A percentile compares a stretch with the other conserved stretches of the same genome.
phyloP scores from a whole-genome alignment of 495 filamentous ascomycete genomes.

The Trichoderma asperelloides region DNA sequence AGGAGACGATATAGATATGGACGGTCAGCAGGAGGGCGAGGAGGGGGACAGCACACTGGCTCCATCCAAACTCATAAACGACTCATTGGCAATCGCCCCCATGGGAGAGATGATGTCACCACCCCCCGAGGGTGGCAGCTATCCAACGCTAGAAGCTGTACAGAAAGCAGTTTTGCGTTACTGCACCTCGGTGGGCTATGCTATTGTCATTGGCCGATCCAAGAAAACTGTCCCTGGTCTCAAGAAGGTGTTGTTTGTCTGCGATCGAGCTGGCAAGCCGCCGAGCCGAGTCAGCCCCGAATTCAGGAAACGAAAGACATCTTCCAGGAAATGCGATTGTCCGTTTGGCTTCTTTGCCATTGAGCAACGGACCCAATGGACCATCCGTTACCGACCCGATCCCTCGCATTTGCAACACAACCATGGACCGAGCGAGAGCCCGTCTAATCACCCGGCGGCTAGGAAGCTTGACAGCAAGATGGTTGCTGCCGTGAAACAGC shows the following conservation, averaged over 20 bases:
- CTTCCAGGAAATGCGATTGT: slow-evolving; percentile 48
- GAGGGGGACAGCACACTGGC: slow-evolving; percentile 28
- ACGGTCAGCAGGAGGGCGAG: slow-evolving; percentile 31
- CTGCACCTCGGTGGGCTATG: slow-evolving; percentile 48
- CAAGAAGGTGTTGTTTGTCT: slow-evolving; percentile 51
- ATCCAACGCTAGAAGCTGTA: slow-evolving; percentile 44
- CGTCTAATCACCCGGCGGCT: slow-evolving; percentile 45
- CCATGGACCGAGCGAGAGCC: slow-evolving; percentile 47
- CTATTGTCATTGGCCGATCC: slow-evolving; percentile 48
- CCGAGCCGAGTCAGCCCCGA: slow-evolving; percentile 43
- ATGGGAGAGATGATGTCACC: slow-evolving; percentile 44
- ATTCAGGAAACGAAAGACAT: slow-evolving; percentile 46
- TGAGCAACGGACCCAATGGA: slow-evolving; percentile 48
- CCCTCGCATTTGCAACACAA: slow-evolving; percentile 42
- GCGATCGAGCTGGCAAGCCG: slow-evolving; percentile 47
- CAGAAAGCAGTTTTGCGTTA: slow-evolving; percentile 44
- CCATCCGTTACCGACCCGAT: slow-evolving; percentile 45
- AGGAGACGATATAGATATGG: slow-evolving; percentile 36
- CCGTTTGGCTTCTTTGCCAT: slow-evolving; percentile 51
- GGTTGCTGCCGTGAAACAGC: slow-evolving; percentile 45
- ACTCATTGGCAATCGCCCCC: slow-evolving; percentile 33
- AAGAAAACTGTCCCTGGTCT: slow-evolving; percentile 49
- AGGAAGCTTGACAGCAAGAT: slow-evolving; percentile 49
- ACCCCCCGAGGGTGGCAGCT: slow-evolving; percentile 46
- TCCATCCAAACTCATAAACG: slow-evolving; percentile 32